Percentiles rank a stretch among this genome's conserved stretches.
Conservation (phyloP, 345 rosid genomes). For the Syzygium aromaticum region DNA sequence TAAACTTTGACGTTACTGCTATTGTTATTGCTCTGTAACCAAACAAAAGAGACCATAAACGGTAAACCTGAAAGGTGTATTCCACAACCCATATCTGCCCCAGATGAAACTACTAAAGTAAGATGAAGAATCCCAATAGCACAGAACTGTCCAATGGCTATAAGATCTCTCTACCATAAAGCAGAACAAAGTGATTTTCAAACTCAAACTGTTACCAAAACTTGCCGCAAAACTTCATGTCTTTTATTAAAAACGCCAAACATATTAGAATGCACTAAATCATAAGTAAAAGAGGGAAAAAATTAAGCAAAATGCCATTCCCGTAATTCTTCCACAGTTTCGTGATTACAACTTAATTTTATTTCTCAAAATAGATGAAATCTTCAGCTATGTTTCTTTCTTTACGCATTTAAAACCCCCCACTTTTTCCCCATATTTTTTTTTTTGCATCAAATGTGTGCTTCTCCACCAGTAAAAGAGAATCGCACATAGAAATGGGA, state of each 20-base stretch:
- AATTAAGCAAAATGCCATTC: neutral
- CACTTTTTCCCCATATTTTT: neutral
- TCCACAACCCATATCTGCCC: neutral
- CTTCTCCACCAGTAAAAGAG: neutral
- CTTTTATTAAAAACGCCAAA: neutral
- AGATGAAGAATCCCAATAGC: neutral
- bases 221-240: neutral
- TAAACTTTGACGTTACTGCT: neutral
- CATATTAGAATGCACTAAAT: neutral
- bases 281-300: neutral
- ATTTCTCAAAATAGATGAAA: neutral
- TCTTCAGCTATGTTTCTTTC: neutral
- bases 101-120: neutral
- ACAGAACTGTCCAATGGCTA: neutral
- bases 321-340: neutral
- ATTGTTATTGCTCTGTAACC: neutral
- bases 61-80: neutral
- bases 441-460: neutral
- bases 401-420: neutral
- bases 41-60: neutral
- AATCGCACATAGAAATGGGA: neutral
- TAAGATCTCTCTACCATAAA: neutral
- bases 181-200: neutral
- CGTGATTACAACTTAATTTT: neutral
- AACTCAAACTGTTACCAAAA: neutral